These are phyloP conservation scores for Triangularia verruculosa DNA, from an alignment of 2,329 filamentous ascomycete genomes.

Conservation along the genomic window DNA sequence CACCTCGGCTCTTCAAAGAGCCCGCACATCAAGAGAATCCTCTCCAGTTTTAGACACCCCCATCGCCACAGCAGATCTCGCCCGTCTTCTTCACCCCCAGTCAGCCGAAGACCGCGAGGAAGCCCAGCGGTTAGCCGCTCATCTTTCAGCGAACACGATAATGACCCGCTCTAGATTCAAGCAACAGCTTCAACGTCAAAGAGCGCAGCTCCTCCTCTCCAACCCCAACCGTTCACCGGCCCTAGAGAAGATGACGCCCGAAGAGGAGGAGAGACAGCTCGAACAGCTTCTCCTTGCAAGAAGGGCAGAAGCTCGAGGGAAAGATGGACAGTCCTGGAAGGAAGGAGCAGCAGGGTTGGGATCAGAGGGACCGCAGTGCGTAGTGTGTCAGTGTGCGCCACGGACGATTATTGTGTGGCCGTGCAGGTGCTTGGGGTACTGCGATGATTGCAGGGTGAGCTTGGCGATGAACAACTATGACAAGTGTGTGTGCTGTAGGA, in stretches of 20 bases:
- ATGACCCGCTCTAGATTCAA: conserved; percentile 80
- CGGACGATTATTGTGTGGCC: conserved; percentile 94
- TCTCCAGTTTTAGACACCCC: conserved; percentile 61
- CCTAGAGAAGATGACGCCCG: conserved; percentile 43
- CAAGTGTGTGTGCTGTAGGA: conserved; percentile 90
- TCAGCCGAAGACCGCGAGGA: conserved; percentile 76
- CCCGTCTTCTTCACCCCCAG: conserved; percentile 76
- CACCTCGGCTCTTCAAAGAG: conserved; percentile 18
- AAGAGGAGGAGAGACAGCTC: conserved; percentile 59
- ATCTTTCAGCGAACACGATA: conserved; percentile 67
- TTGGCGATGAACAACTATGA: conserved; percentile 97
- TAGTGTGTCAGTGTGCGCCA: conserved; percentile 85
- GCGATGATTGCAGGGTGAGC: conserved; percentile 90
- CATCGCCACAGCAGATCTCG: conserved; percentile 66
- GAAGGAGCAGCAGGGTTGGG: conserved; percentile 72
- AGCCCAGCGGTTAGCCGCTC: conserved; percentile 75
- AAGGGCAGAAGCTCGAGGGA: conserved; percentile 32
- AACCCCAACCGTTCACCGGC: conserved; percentile 38
- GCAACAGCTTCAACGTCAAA: conserved; percentile 64
- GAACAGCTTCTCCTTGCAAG: conserved; percentile 59
- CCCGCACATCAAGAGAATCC: conserved; percentile 43
- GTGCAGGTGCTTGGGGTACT: conserved; percentile 88
- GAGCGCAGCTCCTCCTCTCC: conserved; percentile 59
- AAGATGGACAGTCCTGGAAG: conserved; percentile 52
- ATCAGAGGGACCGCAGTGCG: conserved; percentile 73